These are phyloP conservation scores for Canariomyces notabilis DNA, from an alignment of 2,329 filamentous ascomycete genomes.

Conservation along the genomic window DNA sequence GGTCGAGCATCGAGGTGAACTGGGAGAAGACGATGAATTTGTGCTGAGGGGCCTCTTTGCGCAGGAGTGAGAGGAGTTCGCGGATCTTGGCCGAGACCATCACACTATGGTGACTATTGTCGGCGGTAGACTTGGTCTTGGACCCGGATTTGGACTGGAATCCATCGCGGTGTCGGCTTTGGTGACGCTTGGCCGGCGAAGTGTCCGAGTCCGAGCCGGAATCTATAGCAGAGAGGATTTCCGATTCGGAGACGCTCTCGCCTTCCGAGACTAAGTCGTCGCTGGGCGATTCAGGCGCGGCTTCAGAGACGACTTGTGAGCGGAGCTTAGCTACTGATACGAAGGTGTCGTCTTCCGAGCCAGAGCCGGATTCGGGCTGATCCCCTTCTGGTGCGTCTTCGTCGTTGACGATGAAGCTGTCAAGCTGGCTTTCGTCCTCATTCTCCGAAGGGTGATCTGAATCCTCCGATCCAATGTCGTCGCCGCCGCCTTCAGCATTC, in stretches of 20 bases:
- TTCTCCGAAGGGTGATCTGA: slow-evolving; percentile 53
- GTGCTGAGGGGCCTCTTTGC: slow-evolving; percentile 71
- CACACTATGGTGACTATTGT: background rate
- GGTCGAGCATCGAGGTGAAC: slow-evolving; percentile 96
- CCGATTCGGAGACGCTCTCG: slow-evolving; percentile 18
- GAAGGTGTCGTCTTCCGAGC: slow-evolving; percentile 32
- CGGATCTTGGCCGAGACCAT: slow-evolving; percentile 83
- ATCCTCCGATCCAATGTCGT: slow-evolving; percentile 69
- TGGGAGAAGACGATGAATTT: slow-evolving; percentile 99
- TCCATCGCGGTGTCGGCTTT: background rate
- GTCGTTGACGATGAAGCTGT: slow-evolving; percentile 53
- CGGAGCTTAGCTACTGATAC: slow-evolving; percentile 34
- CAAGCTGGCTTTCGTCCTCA: slow-evolving; percentile 49
- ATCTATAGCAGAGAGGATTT: slow-evolving; percentile 13
- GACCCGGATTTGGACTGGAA: background rate
- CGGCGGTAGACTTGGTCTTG: slow-evolving; percentile 25
- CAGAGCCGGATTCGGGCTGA: slow-evolving; percentile 16
- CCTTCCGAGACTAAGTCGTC: slow-evolving; percentile 34
- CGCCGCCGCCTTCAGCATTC: slow-evolving; percentile 79
- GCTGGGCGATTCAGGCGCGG: slow-evolving; percentile 25
- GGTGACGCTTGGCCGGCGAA: slow-evolving; percentile 21
- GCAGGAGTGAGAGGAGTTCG: slow-evolving; percentile 74
- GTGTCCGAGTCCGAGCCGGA: slow-evolving; percentile 18
- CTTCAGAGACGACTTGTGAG: slow-evolving; percentile 32
- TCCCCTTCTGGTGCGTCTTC: slow-evolving; percentile 33